Conservation (phyloP, 2,329 filamentous ascomycete species). For the Celoporthe dispersa region DNA sequence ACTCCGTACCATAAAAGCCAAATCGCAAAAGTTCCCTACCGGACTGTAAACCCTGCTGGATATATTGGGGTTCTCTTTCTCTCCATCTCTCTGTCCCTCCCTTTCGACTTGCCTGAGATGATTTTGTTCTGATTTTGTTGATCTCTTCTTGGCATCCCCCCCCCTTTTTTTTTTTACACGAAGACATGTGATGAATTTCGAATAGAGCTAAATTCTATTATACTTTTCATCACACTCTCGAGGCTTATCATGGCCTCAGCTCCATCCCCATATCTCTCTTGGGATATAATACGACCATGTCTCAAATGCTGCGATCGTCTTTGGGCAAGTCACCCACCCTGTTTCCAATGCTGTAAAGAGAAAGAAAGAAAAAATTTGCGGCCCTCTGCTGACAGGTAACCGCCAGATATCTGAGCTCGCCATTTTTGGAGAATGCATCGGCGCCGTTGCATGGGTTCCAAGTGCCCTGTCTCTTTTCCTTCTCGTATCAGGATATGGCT, state of each 20-base stretch:
- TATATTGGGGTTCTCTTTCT: background rate
- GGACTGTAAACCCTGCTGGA: slow-evolving; percentile 6
- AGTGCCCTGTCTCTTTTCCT: slow-evolving; percentile 38
- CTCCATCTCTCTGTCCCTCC: background rate
- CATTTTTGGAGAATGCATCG: slow-evolving; percentile 39
- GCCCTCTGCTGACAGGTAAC: slow-evolving; percentile 20
- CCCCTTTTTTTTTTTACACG: background rate
- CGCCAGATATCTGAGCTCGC: slow-evolving; percentile 28
- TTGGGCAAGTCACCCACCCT: slow-evolving; percentile 22
- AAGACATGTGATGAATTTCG: slow-evolving; percentile 12
- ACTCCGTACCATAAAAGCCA: slow-evolving; percentile 18
- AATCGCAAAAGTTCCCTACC: background rate
- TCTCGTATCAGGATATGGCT: slow-evolving; percentile 38
- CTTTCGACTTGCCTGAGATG: background rate
- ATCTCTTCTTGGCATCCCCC: slow-evolving; percentile 20
- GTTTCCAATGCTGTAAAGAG: background rate
- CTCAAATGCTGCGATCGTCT: slow-evolving; percentile 27
- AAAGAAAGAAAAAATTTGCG: background rate
- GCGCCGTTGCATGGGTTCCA: slow-evolving; percentile 39
- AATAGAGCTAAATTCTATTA: background rate
- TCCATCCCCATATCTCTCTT: slow-evolving; percentile 21
- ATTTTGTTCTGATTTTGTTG: background rate
- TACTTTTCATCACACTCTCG: background rate
- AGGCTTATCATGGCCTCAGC: slow-evolving; percentile 20
- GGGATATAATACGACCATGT: slow-evolving; percentile 28